Conservation (phyloP, 345 rosid species). For the Hypericum androsaemum region DNA sequence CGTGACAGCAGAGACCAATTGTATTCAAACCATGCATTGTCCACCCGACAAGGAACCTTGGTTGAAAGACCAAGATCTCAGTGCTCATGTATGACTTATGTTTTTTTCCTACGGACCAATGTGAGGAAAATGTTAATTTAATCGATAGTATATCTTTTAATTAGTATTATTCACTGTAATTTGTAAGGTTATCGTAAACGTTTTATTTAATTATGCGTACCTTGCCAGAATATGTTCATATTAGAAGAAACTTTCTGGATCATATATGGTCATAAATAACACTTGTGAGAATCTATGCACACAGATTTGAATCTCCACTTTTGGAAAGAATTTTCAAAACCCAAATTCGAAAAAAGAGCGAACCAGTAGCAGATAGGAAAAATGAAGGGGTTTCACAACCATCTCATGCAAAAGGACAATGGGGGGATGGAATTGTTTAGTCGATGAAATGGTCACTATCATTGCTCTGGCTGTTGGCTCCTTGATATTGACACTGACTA, state of each 20-base stretch:
- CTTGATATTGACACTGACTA: constrained; percentile 30
- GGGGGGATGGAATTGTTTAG: constrained; percentile 4
- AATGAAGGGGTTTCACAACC: not conserved
- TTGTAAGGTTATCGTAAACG: no score
- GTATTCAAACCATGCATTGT: constrained; percentile 18
- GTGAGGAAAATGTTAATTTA: not conserved
- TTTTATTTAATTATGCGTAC: no score
- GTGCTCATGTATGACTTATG: not conserved
- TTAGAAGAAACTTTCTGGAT: no score
- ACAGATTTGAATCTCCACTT: no score
- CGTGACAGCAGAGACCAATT: constrained; percentile 18
- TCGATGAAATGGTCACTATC: constrained; percentile 15
- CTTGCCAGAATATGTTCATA: no score
- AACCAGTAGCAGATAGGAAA: not conserved
- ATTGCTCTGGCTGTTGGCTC: constrained; percentile 21
- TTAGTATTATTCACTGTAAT: no score
- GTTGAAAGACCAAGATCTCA: constrained; percentile 16
- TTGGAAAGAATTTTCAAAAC: no score
- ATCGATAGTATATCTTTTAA: no score
- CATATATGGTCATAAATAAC: no score
- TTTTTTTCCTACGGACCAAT: constrained; percentile 21
- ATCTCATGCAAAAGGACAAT: not conserved
- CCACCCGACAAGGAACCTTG: constrained; percentile 35
- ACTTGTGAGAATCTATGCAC: no score
- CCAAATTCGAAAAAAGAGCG: no score